These are phyloP conservation scores for Diaporthe ampelina DNA, from an alignment of 2,329 filamentous ascomycete genomes.

Conservation along the genomic window DNA sequence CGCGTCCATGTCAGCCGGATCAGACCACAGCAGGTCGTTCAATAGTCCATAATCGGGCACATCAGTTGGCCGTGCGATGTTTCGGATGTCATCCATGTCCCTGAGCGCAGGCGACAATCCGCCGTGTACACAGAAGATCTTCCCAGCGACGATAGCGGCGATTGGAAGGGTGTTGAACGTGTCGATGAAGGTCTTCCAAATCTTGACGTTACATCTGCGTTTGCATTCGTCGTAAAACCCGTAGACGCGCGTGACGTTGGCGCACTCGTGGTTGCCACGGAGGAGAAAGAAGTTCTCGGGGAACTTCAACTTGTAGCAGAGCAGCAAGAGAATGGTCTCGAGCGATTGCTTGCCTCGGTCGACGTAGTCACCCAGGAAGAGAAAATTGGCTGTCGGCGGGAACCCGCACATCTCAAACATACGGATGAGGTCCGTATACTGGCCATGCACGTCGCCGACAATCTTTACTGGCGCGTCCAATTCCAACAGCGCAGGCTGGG, in stretches of 20 bases:
- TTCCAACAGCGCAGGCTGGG: constrained; percentile 92
- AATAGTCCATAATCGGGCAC: constrained; percentile 96
- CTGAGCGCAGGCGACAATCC: constrained; percentile 91
- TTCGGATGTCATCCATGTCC: constrained; percentile 98
- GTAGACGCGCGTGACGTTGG: constrained; percentile 95
- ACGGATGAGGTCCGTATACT: constrained; percentile 95
- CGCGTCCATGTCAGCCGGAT: constrained; percentile 96
- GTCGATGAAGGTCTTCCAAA: constrained; percentile 98
- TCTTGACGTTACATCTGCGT: constrained; percentile 93
- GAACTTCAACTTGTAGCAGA: constrained; percentile 98
- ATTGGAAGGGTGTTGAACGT: constrained; percentile 97
- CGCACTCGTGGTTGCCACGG: constrained; percentile 96
- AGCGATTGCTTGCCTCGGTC: constrained; percentile 96
- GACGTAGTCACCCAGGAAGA: constrained; percentile 97
- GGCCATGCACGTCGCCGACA: constrained; percentile 95
- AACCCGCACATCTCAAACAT: constrained; percentile 99
- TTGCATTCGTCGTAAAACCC: constrained; percentile 99
- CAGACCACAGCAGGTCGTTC: constrained; percentile 97
- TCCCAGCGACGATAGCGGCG: constrained; percentile 94
- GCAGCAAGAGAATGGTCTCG: constrained; percentile 90
- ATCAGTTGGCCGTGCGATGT: constrained; percentile 95
- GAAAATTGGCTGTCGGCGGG: constrained; percentile 89
- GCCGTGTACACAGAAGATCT: constrained; percentile 98
- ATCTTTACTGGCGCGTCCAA: constrained; percentile 97
- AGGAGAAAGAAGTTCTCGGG: constrained; percentile 98